Base-by-base conservation (phyloP, 73 alveolate species). In the Halteria grandinella region DNA sequence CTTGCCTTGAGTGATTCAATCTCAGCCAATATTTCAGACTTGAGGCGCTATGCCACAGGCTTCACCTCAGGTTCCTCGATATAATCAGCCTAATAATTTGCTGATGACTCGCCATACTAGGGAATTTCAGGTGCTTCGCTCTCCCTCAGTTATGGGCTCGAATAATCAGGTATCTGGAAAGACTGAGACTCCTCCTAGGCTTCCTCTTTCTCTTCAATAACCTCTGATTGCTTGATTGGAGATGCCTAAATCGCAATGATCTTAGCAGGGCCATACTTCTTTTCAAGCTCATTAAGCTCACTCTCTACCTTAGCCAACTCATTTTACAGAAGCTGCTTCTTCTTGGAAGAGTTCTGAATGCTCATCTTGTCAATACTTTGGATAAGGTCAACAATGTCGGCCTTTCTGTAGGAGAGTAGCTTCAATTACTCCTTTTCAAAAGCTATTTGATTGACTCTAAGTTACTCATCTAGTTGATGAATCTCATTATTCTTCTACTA, bases 231-330 rank as follows among this genome's bases (percentile, higher is more conserved):
- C 49, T 45, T 44, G 53, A 64, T 41, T 18, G 34, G 36, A 4
- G 18, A 23, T 24, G 29, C 17, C 37, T 53, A 18, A 0, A 39
- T 25, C 49, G 23, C 49, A 6, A 50, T 23, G 15, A 41, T 27
- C 25, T 44, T 64, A 34, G n/a, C 48, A 48, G 47, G 72, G 7
- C 83, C 83, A 31, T 70, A 70, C 58, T 70, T 70, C 58, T 70
- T 70, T 47, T 70, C 83, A 2, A 70, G 72, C 23, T 70, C 83
- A 33, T 48, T 48, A 31, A 70, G 71, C 24, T 70, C 83, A 49
- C 40, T 23, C 36, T 48, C 71, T 0, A 70, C 39, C 58, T 45
- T 48, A 5, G 33, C 57, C 45, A 48, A 31, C 31, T 70, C 83
- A 20, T 48, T 31, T 23, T 70, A 48, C 33, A 70, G 31, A 11